Percentiles rank a stretch among this genome's conserved stretches.
Evolutionary conservation across 441 rosid genomes (phyloP).

Genomic region (Pelargonium citronellum): DNA sequence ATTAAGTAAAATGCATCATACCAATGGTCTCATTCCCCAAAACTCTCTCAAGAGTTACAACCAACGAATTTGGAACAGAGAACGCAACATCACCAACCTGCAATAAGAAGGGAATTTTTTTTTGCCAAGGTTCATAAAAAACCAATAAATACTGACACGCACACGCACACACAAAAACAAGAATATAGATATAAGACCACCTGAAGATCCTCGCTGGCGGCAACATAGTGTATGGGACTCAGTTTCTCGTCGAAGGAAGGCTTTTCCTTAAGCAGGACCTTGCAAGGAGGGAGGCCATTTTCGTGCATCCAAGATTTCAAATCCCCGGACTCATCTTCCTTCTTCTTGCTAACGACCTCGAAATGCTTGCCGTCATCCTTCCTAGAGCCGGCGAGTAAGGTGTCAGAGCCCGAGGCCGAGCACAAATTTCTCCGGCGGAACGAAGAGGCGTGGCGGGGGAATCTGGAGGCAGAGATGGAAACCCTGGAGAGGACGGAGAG

Average conservation of each 20-base stretch:
- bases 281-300: slow-evolving; percentile 86
- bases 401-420: slow-evolving; percentile 53
- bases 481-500: slow-evolving; percentile 26
- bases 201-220: slow-evolving; percentile 86
- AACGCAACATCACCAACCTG: slow-evolving; percentile 83
- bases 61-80: slow-evolving; percentile 75
- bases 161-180: not conserved
- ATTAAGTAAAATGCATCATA: slow-evolving; percentile 31
- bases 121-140: not conserved
- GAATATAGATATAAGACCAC: slow-evolving; percentile 22
- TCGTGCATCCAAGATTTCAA: slow-evolving; percentile 88
- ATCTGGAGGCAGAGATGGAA: slow-evolving; percentile 29
- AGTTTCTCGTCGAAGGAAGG: slow-evolving; percentile 59
- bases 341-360: slow-evolving; percentile 37
- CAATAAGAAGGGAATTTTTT: slow-evolving; percentile 10
- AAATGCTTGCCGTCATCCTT: slow-evolving; percentile 37
- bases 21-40: slow-evolving; percentile 89
- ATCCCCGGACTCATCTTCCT: slow-evolving; percentile 47
- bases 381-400: slow-evolving; percentile 46
- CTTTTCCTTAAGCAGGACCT: slow-evolving; percentile 63
- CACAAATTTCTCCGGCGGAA: slow-evolving; percentile 31
- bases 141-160: not conserved
- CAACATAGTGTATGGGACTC: slow-evolving; percentile 74
- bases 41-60: slow-evolving; percentile 91
- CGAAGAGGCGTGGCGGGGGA: slow-evolving; percentile 27